phyloP scores from a whole-genome alignment of 768 basidiomycete genomes.

The Amanita pseudoporphyria region DNA sequence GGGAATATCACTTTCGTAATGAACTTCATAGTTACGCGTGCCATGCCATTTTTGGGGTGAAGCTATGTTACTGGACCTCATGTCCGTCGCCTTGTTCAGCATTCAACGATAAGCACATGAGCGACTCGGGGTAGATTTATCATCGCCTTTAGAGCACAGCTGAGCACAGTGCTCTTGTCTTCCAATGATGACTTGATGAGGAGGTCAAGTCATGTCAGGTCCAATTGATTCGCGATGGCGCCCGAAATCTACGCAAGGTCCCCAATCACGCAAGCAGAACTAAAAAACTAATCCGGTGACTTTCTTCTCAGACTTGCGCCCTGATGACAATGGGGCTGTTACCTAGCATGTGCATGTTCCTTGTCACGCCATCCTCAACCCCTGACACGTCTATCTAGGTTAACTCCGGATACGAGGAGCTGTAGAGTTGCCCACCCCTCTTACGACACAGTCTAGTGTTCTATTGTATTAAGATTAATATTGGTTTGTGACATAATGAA shows the following conservation, averaged over 20 bases:
- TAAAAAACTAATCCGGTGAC: conserved; percentile 3
- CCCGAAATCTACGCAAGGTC: neutral
- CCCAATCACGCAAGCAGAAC: conserved; percentile 1
- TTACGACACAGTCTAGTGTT: neutral
- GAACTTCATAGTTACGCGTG: neutral
- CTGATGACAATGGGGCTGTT: neutral
- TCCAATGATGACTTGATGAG: neutral
- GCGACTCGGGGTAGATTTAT: neutral
- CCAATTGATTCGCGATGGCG: conserved; percentile 1
- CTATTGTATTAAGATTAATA: neutral
- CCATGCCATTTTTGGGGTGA: neutral
- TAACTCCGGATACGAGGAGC: neutral
- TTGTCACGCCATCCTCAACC: conserved; percentile 1
- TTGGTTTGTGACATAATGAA: conserved; percentile 1
- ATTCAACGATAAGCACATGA: neutral
- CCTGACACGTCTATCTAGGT: conserved; percentile 5
- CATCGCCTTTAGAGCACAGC: no score
- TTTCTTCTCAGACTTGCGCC: neutral
- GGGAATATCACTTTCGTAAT: neutral
- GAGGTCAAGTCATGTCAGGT: no score
- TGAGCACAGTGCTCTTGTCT: neutral
- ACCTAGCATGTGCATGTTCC: neutral
- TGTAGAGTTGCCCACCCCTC: neutral
- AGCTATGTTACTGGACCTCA: neutral
- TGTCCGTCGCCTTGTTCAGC: no score